Base-by-base conservation (phyloP, 441 rosid genomes). In the Breynia disticha region DNA sequence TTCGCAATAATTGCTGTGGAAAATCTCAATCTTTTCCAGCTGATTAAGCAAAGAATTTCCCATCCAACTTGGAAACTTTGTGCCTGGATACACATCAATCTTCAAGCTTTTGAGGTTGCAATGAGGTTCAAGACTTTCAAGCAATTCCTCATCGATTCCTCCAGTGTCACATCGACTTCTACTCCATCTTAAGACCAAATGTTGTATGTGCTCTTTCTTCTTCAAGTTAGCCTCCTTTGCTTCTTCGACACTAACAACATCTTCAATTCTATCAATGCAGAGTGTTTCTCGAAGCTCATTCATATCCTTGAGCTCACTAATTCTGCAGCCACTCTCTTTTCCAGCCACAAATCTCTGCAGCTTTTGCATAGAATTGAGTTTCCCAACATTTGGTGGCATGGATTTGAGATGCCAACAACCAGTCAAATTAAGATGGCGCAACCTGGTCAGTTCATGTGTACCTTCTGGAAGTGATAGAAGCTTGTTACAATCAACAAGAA, bases 131-230 rank as follows among this genome's bases (percentile, higher is more conserved):
- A 63, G 56, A 42, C 39, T 32, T 46, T 56, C 52, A 37, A 56
- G 67, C 56, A 55, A 44, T 8, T 49, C 43, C 3, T 43, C 54
- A 39, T 61, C 65, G 32, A 56, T 35, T 5, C 45, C 38, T 42
- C 47, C 51, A 15, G 11, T 11, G 11, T 10, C 2, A 41, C 46
- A 21, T 54, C 55, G 41, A 62, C 58, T 63, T 54, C 60, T 62
- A 57, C 67, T 14, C 78, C 78, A 70, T 16, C 47, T 61, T 54
- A 74, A 47, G 15, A 46, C 58, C 52, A 74, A 46, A 32, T 62
- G 45, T 24, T 16, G 42, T 17, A 70, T 51, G 16, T 55, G 16
- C 38, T 52, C 47, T 66, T 74, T 74, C 22, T 24, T 62, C 57
- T 55, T 60, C 56, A 73, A 37, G 52, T 50, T 64, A 22, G 75